These are phyloP conservation scores for Eimeria necatrix DNA, from an alignment of 169 alveolate species.

Conservation along the genomic window DNA sequence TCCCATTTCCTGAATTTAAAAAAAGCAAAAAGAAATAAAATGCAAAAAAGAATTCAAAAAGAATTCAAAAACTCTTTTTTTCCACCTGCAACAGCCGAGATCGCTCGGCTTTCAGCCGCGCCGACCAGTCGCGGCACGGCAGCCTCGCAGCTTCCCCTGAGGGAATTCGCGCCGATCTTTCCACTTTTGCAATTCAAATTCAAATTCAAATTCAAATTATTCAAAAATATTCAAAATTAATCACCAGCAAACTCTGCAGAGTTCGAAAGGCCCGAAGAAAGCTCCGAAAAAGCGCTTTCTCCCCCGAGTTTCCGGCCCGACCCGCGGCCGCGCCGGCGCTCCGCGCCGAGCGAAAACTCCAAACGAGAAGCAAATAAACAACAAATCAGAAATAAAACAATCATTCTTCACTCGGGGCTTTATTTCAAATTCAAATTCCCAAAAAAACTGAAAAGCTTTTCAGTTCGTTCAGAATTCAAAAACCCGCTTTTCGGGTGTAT, in stretches of 20 bases:
- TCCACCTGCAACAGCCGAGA: constrained; percentile 35
- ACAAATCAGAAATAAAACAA: not conserved
- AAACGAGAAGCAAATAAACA: not conserved
- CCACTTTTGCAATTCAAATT: not conserved
- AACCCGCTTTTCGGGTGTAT: too few relatives aligned
- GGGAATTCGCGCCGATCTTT: not conserved
- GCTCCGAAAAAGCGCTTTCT: too few relatives aligned
- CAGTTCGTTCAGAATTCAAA: too few relatives aligned
- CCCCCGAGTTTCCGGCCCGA: too few relatives aligned
- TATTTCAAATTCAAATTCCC: too few relatives aligned
- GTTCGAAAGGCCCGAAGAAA: too few relatives aligned
- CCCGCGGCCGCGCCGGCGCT: constrained; percentile 1
- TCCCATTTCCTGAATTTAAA: not conserved
- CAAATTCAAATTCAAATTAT: not conserved
- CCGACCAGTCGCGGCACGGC: constrained; percentile 43
- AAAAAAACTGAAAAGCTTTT: too few relatives aligned
- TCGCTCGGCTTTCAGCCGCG: constrained; percentile 1
- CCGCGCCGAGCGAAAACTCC: not conserved
- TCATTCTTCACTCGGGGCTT: constrained; percentile 1
- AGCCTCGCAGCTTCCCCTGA: not conserved
- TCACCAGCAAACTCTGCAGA: too few relatives aligned
- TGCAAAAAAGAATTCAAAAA: not conserved
- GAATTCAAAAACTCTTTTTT: not conserved
- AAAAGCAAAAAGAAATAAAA: not conserved
- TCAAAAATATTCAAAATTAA: not conserved